phyloP scores from a whole-genome alignment of 2,329 filamentous ascomycete species.

The Lachnellula hyalina region DNA sequence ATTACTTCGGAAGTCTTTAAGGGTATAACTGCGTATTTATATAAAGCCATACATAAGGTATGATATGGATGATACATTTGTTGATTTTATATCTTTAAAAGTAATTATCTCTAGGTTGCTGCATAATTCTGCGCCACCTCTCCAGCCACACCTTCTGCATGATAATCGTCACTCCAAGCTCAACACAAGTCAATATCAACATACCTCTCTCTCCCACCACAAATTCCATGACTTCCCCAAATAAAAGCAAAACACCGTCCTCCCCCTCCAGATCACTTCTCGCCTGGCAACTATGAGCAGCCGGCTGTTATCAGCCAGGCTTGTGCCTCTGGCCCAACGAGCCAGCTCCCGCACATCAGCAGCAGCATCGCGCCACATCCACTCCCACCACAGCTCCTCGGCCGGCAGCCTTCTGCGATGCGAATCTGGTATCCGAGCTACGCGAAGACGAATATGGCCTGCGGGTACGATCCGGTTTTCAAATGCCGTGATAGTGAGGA shows the following conservation, averaged over 20 bases:
- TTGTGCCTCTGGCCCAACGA: conserved; percentile 61
- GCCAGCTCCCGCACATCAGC: conserved; percentile 44
- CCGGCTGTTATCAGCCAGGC: conserved; percentile 67
- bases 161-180: background rate
- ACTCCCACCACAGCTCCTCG: conserved; percentile 50
- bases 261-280: conserved; percentile 1
- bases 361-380: conserved; percentile 53
- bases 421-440: conserved; percentile 56
- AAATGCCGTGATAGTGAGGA: conserved; percentile 63
- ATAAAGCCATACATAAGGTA: too few species aligned
- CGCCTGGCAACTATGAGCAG: conserved; percentile 30
- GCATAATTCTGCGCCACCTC: too few species aligned
- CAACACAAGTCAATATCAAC: conserved; percentile 1
- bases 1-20: too few species aligned
- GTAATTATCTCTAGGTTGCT: too few species aligned
- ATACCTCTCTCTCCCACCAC: conserved; percentile 2
- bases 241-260: conserved; percentile 9
- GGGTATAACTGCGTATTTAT: too few species aligned
- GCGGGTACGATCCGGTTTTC: conserved; percentile 74
- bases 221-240: conserved; percentile 17
- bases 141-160: conserved; percentile 20
- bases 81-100: too few species aligned
- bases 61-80: too few species aligned
- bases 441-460: conserved; percentile 67
- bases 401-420: conserved; percentile 65